Evolutionary conservation across 2,329 filamentous ascomycete species (phyloP), one percentile per base, ranked within the genome.

Genomic region (Aspergillus caelatus): DNA sequence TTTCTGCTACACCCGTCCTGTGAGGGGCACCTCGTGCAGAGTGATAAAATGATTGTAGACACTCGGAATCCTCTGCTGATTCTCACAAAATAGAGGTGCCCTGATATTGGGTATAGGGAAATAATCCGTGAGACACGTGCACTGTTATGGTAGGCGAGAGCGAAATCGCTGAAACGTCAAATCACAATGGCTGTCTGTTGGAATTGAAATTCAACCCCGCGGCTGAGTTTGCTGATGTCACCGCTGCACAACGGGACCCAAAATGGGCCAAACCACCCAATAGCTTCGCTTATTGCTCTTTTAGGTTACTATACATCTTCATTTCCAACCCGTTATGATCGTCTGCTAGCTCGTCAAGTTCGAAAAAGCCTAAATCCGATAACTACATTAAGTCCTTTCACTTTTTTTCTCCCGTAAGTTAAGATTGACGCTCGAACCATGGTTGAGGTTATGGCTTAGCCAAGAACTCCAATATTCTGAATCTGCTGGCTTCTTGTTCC

Each of bases 191-290:
- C 36, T 43, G 48, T 30, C n/a, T 14, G 45, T 34, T 58, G 4
- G 32, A 45, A 41, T 34, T 30, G 26, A 41, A 32, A 62, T 63
- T 58, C 50, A 60, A 70, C 68, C 71, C 71, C 68, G 69, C 70
- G 69, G 67, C 67, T 67, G 63, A 54, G 58, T 65, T 62, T 67
- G 68, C 70, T 75, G 72, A 75, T 75, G 72, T 75, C 72, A 73
- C 70, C 52, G 65, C 69, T 64, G 63, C 65, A 69, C 62, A 64
- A 89, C 85, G 36, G 86, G 85, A 0, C 80, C 80, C 46, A 60
- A 46, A 41, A 46, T 9, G 39, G 26, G 23, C 16, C 19, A 55
- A 55, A 39, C 52, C 52, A 55, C 52, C 52, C 2, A 54, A 54
- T 54, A 36, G 34, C 34, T 36, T 36, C 34, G 16, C 34, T 36